Percentiles rank a stretch among this genome's conserved stretches.
Evolutionary conservation across 2,329 filamentous ascomycete species (phyloP).

Genomic region (Fusarium drepaniforme): DNA sequence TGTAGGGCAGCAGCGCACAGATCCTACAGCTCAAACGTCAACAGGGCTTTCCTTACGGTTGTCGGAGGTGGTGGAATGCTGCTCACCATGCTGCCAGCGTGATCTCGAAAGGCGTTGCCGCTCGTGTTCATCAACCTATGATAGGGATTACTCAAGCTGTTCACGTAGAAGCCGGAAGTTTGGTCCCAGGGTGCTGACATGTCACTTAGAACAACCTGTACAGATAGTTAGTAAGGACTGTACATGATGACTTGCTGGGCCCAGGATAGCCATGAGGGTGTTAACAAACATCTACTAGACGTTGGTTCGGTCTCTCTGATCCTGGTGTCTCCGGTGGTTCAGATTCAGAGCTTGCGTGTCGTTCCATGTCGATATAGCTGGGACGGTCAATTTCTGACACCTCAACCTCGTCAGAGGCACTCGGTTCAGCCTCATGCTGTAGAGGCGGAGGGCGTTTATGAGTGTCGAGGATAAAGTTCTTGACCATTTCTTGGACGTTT

Average conservation of each 20-base stretch:
- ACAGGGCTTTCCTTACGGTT: not conserved
- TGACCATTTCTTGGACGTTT: constrained; percentile 80
- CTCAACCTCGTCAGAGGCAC: constrained; percentile 37
- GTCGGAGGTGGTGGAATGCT: too few species aligned
- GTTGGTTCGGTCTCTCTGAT: constrained; percentile 42
- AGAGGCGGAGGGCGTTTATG: constrained; percentile 45
- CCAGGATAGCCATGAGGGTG: not conserved
- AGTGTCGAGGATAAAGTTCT: constrained; percentile 77
- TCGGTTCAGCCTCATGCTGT: constrained; percentile 8
- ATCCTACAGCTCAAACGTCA: constrained; percentile 68
- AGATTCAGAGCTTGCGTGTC: constrained; percentile 46
- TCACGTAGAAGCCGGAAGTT: constrained; percentile 82
- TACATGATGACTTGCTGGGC: not conserved
- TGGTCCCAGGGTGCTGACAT: constrained; percentile 98
- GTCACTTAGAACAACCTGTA: constrained; percentile 90
- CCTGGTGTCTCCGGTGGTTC: not conserved
- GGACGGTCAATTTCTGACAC: constrained; percentile 53
- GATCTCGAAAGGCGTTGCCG: constrained; percentile 87
- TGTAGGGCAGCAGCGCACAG: constrained; percentile 87
- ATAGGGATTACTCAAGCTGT: constrained; percentile 95
- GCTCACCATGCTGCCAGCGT: constrained; percentile 94
- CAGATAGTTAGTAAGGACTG: constrained; percentile 25
- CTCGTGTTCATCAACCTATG: constrained; percentile 99
- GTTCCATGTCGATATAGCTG: constrained; percentile 77
- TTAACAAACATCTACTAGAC: constrained; percentile 76